Base-by-base conservation (phyloP, 805 yeast species). In the Peterozyma xylosa region DNA sequence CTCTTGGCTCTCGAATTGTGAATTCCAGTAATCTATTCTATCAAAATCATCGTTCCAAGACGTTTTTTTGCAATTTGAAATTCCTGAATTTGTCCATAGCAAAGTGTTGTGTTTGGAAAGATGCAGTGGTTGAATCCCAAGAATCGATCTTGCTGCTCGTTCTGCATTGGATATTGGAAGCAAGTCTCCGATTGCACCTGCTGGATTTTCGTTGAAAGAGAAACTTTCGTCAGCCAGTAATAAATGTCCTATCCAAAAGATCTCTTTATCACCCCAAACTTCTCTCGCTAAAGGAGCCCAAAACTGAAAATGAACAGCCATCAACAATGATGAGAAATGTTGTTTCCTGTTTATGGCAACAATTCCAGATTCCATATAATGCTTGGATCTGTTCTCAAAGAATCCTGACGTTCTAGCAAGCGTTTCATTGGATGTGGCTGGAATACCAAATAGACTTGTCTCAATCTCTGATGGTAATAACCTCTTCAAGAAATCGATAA, bases 231-330 rank as follows among this genome's bases (percentile, higher is more conserved):
- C 78, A 9, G 86, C 81, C 32, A 74, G 68, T 29, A 73, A 63
- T 37, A 73, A 68, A 57, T 79, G 75, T 2, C 85, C 85, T 33
- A 85, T 55, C 91, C 91, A 83, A 53, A 82, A 78, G 50, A 84
- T 65, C 56, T 85, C 93, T 52, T 85, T 85, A 50, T 85, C 95
- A 36, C 95, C 95, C 70, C 85, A 84, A 11, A 82, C 71, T 15
- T 80, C 73, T 2, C 74, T 66, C 0, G 68, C 59, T 16, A 71
- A 64, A 18, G 73, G 57, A 41, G 60, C 61, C 57, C 69, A 66
- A 53, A 72, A 59, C 47, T 73, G 75, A 47, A 73, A 49, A n/a
- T 61, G 53, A 10, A 64, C 60, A 2, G 80, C 66, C 45, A 71
- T 60, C 32, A 78, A 49, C 5, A 74, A 55, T 2, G 80, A 73